Evolutionary conservation across 2,329 filamentous ascomycete genomes (phyloP), one percentile per base, ranked within the genome.

Genomic region (Balansia obtecta): DNA sequence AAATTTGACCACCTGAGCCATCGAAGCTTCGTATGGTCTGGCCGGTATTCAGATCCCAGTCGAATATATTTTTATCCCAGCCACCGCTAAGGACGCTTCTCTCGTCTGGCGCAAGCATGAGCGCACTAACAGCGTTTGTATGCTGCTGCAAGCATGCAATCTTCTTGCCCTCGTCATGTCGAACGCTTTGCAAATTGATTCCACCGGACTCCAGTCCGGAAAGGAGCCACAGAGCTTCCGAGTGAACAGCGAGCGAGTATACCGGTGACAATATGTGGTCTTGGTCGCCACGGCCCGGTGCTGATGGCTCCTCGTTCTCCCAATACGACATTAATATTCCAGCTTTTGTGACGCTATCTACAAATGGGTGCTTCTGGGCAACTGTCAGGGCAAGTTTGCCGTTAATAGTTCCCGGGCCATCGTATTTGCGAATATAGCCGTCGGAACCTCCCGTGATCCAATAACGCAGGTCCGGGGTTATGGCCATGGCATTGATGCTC

Each of bases 391-490:
- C 83, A 34, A 93, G 80, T 68, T 95, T 96, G 56, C 89, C 89
- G 63, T 98, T 98, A 57, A 94, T 90, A 5, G 93, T 96, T 37
- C 89, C 88, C 3, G 87, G 83, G 65, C 93, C 95, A 65, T 98
- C 94, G 69, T 94, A 97, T 66, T 96, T 97, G 51, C 93, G 81
- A 55, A 98, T 91, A 63, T 95, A 98, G 45, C 93, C 91, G 68
- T 98, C 93, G 0, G 86, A 85, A 1, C 93, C 93, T 38, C 93
- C 93, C 11, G 85, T 95, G 64, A 97, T 90, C 65, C 95, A 91
- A 78, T 89, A 97, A 50, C 89, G 80, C 74, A 96, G 84, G 65
- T 98, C 93, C 2, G 89, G 90, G 0, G 93, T 98, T 33, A 93
- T 84, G 22, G 89, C 83, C 52, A 98, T 79, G 10, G 89, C 85